These are phyloP conservation scores for Nitzschia palea DNA, from an alignment of 108 stramenopile species.

Conservation along the genomic window DNA sequence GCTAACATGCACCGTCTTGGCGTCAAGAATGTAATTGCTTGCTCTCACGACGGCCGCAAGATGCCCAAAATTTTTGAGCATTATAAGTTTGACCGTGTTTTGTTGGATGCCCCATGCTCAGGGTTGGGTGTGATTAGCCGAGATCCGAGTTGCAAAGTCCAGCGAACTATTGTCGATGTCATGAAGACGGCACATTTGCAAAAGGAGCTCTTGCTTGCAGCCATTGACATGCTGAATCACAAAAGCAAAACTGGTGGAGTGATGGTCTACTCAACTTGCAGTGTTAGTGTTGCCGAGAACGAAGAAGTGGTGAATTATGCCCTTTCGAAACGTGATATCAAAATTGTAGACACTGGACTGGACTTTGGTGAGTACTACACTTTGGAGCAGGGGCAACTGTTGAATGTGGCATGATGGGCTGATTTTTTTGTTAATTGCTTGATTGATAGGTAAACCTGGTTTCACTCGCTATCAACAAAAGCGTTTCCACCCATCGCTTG, in stretches of 20 bases:
- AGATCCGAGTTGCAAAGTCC: constrained; percentile 96
- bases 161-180: constrained; percentile 92
- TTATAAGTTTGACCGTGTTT: constrained; percentile 92
- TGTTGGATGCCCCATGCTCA: constrained; percentile 98
- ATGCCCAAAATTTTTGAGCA: constrained; percentile 76
- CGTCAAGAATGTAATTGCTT: constrained; percentile 91
- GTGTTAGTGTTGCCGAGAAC: constrained; percentile 96
- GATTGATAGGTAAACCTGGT: constrained; percentile 83
- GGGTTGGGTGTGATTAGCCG: constrained; percentile 98
- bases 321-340: constrained; percentile 92
- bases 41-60: constrained; percentile 93
- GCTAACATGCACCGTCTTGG: constrained; percentile 98
- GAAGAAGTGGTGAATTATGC: constrained; percentile 99
- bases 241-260: constrained; percentile 92
- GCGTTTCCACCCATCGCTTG: constrained; percentile 96
- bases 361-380: constrained; percentile 78
- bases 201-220: constrained; percentile 96
- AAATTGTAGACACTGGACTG: constrained; percentile 90
- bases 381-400: too few species aligned
- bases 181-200: constrained; percentile 91
- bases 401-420: too few species aligned
- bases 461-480: constrained; percentile 93
- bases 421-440: not conserved
- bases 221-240: constrained; percentile 95
- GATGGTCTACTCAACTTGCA: constrained; percentile 99